Evolutionary conservation across 2,329 filamentous ascomycete species (phyloP), one percentile per base, ranked within the genome.

Genomic region (Microascus cirrosus): DNA sequence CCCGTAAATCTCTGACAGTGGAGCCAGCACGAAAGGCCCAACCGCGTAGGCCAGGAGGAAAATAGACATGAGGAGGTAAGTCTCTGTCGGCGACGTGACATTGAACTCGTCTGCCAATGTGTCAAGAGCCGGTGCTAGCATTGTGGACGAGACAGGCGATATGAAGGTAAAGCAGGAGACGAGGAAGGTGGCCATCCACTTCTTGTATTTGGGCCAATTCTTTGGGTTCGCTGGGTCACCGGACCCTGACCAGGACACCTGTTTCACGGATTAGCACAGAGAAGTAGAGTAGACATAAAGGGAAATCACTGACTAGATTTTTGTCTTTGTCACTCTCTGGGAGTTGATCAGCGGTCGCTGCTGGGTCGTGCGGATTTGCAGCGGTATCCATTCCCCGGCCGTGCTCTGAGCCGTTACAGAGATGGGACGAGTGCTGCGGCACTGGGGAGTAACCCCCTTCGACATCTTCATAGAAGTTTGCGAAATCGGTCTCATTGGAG

Each of bases 1-100:
- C 1, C 82, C 83, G 62, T 77, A 85, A 2, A 85, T 73, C 65
- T 88, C 85, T 42, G 77, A 82, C 20, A 87, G 65, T 1, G 84
- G 84, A 5, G 81, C 83, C 80, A 82, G 86, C 2, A 87, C 64
- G 15, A 88, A 66, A 0, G 85, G 85, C 0, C 86, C 86, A 5
- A 86, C 58, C 5, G 72, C 77, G 60, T 79, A 79, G 20, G 77
- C 77, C 4, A 78, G 62, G 24, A 79, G 68, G 60, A 75, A 76
- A 28, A 78, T 66, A 0, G 76, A 73, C 0, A 76, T 76, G 8
- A 78, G 77, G 1, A 81, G 68, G 4, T 45, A 81, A 58, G 65
- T 75, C 50, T 74, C 67, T 0, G 68, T 73, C 2, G 74, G 71
- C 1, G 75, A 72, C 59, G 79, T 72, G 0, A 58, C 64, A 3